Evolutionary conservation across 2,329 filamentous ascomycete species (phyloP).

Genomic region (Penicillium digitatum): DNA sequence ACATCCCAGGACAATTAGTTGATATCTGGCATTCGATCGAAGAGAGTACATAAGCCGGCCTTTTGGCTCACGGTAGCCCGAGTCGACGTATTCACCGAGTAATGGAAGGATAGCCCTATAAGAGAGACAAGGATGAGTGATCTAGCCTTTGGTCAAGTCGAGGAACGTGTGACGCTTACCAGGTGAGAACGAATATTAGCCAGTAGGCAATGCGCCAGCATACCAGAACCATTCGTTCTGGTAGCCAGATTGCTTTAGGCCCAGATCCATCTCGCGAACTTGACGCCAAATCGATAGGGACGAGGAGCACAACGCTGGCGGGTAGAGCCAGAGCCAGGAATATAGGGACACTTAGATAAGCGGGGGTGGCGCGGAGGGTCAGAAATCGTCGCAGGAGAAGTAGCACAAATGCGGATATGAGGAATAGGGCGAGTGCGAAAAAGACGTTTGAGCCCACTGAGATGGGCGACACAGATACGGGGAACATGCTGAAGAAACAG

Average conservation of each 20-base stretch:
- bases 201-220: conserved; percentile 96
- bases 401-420: conserved; percentile 72
- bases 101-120: conserved; percentile 81
- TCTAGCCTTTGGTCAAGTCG: background rate
- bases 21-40: conserved; percentile 81
- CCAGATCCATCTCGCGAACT: conserved; percentile 70
- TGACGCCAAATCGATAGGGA: conserved; percentile 93
- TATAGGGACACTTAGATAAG: conserved; percentile 83
- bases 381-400: conserved; percentile 86
- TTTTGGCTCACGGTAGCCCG: conserved; percentile 83
- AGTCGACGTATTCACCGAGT: conserved; percentile 90
- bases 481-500: conserved; percentile 26
- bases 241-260: conserved; percentile 80
- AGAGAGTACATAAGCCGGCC: conserved; percentile 79
- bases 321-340: conserved; percentile 95
- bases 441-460: conserved; percentile 78
- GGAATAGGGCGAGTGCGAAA: conserved; percentile 65
- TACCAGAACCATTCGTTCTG: conserved; percentile 71
- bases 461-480: conserved; percentile 33
- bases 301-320: conserved; percentile 82
- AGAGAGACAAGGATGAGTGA: conserved; percentile 9
- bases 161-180: conserved; percentile 52
- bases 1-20: conserved; percentile 70
- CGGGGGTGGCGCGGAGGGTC: conserved; percentile 82
- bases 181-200: conserved; percentile 92